phyloP scores from a whole-genome alignment of 2,329 filamentous ascomycete genomes.

The Coniochaeta hoffmannii region DNA sequence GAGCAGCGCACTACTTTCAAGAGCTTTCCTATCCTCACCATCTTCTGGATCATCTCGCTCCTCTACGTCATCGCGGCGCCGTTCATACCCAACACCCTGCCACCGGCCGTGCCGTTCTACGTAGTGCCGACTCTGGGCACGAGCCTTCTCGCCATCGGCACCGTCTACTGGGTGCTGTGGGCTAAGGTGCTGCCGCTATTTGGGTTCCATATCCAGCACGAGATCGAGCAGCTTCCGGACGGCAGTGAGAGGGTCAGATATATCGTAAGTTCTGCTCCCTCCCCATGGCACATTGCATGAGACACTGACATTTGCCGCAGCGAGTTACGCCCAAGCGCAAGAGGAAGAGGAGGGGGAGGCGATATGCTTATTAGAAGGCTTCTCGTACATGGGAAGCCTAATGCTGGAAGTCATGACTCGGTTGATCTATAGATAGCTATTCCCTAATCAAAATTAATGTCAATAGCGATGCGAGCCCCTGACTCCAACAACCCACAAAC shows the following conservation, averaged over 20 bases:
- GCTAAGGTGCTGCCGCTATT: constrained; percentile 19
- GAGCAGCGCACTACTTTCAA: constrained; percentile 20
- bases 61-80: constrained; percentile 18
- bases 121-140: constrained; percentile 27
- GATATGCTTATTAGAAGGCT: constrained; percentile 6
- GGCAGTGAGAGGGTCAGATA: constrained; percentile 23
- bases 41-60: constrained; percentile 21
- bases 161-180: constrained; percentile 18
- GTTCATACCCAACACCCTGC: constrained; percentile 17
- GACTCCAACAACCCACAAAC: no score
- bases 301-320: constrained; percentile 5
- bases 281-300: not conserved
- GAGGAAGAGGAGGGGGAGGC: constrained; percentile 8
- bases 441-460: no score
- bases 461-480: no score
- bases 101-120: constrained; percentile 14
- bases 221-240: constrained; percentile 22
- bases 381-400: not conserved
- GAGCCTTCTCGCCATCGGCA: constrained; percentile 19
- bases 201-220: constrained; percentile 21
- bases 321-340: constrained; percentile 16
- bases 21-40: constrained; percentile 19
- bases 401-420: not conserved
- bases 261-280: constrained; percentile 13
- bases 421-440: not conserved